Evolutionary conservation across 768 basidiomycete species (phyloP), one percentile per base, ranked within the genome.

Genomic region (Mycena belliarum): DNA sequence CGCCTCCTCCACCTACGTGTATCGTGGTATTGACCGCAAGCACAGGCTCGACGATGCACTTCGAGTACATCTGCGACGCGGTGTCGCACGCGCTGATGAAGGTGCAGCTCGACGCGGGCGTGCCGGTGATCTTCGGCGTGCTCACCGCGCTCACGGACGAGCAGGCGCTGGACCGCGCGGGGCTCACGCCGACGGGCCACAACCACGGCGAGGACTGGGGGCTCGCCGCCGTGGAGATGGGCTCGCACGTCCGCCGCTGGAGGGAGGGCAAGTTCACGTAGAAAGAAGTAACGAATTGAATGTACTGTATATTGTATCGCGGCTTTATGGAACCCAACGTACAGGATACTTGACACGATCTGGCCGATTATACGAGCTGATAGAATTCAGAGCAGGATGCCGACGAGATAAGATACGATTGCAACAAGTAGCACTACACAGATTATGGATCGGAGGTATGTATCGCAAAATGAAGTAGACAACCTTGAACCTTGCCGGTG

Each of bases 131-230:
- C 64, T 98, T 98, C 72, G 97, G 97, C 40, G 94, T 99, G 25
- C 75, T 99, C 69, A 99, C 95, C 20, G 92, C 87, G 43, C 81
- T 98, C 63, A 89, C 79, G 42, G 97, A 98, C 53, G 91, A 95
- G 63, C 97, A 99, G 75, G 97, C 97, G 23, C 72, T 98, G 66
- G 91, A 95, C 67, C 78, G 97, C 58, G 93, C 97, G n/a, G 97
- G 97, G 5, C 72, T 99, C 43, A 92, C 89, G 20, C 74, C 79
- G 58, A 88, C 88, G 68, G 93, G 93, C 3, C 97, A 98, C 69
- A 98, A 98, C 74, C 96, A 99, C 68, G 96, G 96, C 18, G 93
- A 95, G 72, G 96, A 98, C 65, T 99, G 95, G 95, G 96, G 90
- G n/a, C 69, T 87, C 37, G 95, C 95, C 4, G 96, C 96, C 4